Percentiles rank a stretch among this genome's conserved stretches.
phyloP scores from a whole-genome alignment of 139 green algal species.

The Coelastrella sp. region DNA sequence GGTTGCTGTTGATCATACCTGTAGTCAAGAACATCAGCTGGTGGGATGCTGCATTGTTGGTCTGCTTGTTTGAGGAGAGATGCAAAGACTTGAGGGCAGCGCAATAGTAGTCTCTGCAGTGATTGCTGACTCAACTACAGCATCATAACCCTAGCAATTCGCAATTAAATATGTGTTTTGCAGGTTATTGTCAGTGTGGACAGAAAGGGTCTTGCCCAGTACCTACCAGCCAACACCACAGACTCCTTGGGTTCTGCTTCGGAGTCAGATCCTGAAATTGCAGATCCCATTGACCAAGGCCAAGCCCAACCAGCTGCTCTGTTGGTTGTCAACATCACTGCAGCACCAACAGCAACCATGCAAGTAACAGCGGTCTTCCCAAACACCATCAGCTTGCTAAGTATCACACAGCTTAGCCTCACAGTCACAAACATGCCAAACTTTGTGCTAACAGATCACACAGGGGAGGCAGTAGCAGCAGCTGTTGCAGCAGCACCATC shows the following conservation, averaged over 20 bases:
- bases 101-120: no score
- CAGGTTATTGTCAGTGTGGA: neutral
- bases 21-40: no score
- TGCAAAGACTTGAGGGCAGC: no score
- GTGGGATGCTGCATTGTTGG: no score
- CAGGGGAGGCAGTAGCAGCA: neutral
- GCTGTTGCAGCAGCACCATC: neutral
- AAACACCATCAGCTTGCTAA: neutral
- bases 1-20: no score
- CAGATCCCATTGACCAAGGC: no score
- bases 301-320: neutral
- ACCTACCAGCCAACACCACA: neutral
- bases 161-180: no score
- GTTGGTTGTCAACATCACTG: conserved; percentile 23
- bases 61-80: no score
- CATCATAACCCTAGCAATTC: no score
- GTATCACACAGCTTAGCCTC: neutral
- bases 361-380: neutral
- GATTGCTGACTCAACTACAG: no score
- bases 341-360: conserved; percentile 1
- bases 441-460: neutral
- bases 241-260: neutral
- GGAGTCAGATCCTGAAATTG: neutral
- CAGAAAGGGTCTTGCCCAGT: neutral
- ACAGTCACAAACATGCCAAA: neutral